Base-by-base conservation (phyloP, 495 filamentous ascomycete species). In the Trichoderma orchidacearum region DNA sequence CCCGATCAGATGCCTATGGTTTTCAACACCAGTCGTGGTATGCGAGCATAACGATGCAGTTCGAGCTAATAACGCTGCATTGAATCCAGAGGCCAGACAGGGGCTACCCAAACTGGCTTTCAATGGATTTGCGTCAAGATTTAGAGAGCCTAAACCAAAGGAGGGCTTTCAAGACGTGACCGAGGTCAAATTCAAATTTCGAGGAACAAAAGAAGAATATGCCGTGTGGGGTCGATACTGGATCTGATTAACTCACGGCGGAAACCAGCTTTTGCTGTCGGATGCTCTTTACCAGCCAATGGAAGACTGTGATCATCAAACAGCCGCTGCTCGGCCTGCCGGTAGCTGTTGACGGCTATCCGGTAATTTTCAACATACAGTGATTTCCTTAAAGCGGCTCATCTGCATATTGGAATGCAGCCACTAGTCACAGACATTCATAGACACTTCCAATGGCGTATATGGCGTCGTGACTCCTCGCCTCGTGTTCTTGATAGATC, bases 31-130 rank as follows among this genome's bases (percentile, higher is more conserved):
- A 1, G 63, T 80, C 9, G 77, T 79, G 34, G 61, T 97, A 4
- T 96, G 90, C 69, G 80, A 86, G 65, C 93, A 98, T 69, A 97
- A 98, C 64, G 86, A 93, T 64, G 82, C 82, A 0, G 89, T 94
- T 30, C 79, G 93, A 61, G 83, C 89, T 0, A 71, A 92, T 53
- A 89, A 88, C 59, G 72, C 53, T 38, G 31, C 85, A 77, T 70
- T 90, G 73, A 96, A 96, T 57, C 92, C 89, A 5, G 90, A 96
- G 69, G 79, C 82, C 27, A 79, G 92, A 55, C 68, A 76, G 1
- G 75, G 82, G 2, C 80, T 97, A 5, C 90, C 90, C 1, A 79
- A 78, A 21, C 75, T 93, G 41, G 92, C 93, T 0, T 96, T 95
- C 66, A 80, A 75, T 11, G 76, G 81, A 25, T 98, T 87, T 61